These are phyloP conservation scores for Euphorbia schlechtendalii DNA, from an alignment of 441 rosid genomes.

Conservation along the genomic window DNA sequence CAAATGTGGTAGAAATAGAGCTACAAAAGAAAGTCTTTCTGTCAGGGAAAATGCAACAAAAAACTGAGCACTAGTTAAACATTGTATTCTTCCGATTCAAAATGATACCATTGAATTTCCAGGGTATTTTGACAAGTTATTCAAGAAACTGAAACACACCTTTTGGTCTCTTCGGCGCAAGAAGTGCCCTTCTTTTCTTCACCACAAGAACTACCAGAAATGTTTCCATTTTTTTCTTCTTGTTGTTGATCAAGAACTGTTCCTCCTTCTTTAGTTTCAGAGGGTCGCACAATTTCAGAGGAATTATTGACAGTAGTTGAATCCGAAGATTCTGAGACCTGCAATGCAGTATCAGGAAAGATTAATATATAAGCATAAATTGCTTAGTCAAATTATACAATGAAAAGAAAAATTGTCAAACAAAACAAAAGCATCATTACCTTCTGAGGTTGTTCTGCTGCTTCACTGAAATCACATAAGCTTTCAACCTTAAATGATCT, in stretches of 20 bases:
- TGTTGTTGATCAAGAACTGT: slow-evolving; percentile 19
- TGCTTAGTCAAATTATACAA: background rate
- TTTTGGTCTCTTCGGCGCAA: slow-evolving; percentile 27
- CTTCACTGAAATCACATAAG: slow-evolving; percentile 74
- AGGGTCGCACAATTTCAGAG: slow-evolving; percentile 8
- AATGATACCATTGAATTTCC: no score
- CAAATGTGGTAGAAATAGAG: slow-evolving; percentile 14
- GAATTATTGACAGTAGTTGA: slow-evolving; percentile 15
- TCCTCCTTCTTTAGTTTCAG: slow-evolving; percentile 24
- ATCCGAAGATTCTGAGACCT: slow-evolving; percentile 40
- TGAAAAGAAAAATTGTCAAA: background rate
- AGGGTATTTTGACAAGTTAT: background rate
- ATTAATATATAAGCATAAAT: background rate
- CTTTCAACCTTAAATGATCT: slow-evolving; percentile 64
- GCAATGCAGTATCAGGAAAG: slow-evolving; percentile 8
- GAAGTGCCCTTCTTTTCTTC: slow-evolving; percentile 15
- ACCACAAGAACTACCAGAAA: slow-evolving; percentile 3
- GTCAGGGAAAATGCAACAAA: slow-evolving; percentile 12
- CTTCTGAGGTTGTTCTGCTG: slow-evolving; percentile 49
- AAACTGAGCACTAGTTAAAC: background rate
- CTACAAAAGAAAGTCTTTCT: slow-evolving; percentile 18
- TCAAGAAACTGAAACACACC: slow-evolving; percentile 23
- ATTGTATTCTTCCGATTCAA: background rate
- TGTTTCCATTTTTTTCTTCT: slow-evolving; percentile 16
- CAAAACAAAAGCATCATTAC: slow-evolving; percentile 19